Percentiles rank a stretch among this genome's conserved stretches.
These are phyloP conservation scores for Plasmodium gaboni DNA, from an alignment of 169 alveolate species.

Conservation along the genomic window DNA sequence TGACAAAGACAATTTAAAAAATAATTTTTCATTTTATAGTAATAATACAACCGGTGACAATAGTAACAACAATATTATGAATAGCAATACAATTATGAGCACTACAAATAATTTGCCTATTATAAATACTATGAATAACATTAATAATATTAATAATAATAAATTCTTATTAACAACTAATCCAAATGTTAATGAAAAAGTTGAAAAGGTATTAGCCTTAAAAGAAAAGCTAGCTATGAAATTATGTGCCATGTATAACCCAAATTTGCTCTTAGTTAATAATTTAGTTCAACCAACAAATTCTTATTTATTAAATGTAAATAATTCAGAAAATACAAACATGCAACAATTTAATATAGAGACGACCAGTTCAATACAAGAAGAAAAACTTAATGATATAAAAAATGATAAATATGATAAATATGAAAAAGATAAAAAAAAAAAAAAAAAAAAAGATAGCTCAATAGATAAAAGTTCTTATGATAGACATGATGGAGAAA, in stretches of 20 bases:
- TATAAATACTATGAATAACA: background rate
- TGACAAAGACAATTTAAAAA: constrained; percentile 40
- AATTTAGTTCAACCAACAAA: constrained; percentile 21
- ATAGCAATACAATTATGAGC: background rate
- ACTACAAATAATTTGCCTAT: background rate
- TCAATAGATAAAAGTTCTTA: constrained; percentile 5
- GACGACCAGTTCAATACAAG: background rate
- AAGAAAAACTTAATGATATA: background rate
- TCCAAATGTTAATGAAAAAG: constrained; percentile 74
- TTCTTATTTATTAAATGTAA: constrained; percentile 2
- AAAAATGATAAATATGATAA: background rate
- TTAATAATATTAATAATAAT: too few relatives aligned
- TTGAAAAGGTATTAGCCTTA: constrained; percentile 73
- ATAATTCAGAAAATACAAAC: background rate
- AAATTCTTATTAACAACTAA: background rate
- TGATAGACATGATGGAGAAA: background rate
- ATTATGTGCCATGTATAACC: constrained; percentile 72
- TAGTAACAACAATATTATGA: background rate
- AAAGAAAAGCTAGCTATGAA: constrained; percentile 73
- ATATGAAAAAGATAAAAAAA: background rate
- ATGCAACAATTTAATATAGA: too few relatives aligned
- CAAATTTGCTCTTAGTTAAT: constrained; percentile 40
- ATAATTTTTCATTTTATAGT: constrained; percentile 37
- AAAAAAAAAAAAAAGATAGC: background rate
- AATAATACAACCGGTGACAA: constrained; percentile 3